Percentiles rank a stretch among this genome's conserved stretches.
Conservation (phyloP, 2,329 filamentous ascomycete genomes). For the Claviceps sp. region DNA sequence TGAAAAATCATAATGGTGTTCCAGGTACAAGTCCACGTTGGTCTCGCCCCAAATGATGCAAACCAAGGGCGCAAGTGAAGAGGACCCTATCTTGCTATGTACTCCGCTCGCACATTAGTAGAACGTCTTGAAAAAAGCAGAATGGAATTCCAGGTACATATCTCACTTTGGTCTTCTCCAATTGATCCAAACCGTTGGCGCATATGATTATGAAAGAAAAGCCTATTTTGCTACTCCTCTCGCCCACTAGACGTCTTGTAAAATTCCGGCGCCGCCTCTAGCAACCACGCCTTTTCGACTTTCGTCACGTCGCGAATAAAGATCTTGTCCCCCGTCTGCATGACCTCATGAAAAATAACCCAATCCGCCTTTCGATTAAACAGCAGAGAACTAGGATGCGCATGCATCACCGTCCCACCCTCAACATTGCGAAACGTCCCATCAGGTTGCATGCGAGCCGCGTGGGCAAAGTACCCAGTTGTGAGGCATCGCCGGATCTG, state of each 20-base stretch:
- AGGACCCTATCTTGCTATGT: no score
- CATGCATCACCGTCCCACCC: constrained; percentile 63
- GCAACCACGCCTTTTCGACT: constrained; percentile 82
- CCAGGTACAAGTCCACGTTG: no score
- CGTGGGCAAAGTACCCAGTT: constrained; percentile 83
- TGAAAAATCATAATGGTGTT: no score
- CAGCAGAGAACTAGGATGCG: constrained; percentile 85
- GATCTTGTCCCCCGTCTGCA: constrained; percentile 78
- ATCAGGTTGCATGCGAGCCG: constrained; percentile 85
- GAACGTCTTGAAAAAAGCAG: no score
- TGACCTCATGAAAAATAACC: constrained; percentile 88
- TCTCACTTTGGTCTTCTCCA: no score
- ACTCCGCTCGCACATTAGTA: no score
- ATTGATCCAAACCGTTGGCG: no score
- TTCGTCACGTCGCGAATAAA: constrained; percentile 88
- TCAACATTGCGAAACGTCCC: constrained; percentile 80
- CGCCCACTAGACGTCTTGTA: constrained; percentile 44
- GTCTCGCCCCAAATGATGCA: no score
- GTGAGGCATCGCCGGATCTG: constrained; percentile 76
- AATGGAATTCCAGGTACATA: no score
- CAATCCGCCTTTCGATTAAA: constrained; percentile 95
- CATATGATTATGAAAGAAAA: not conserved
- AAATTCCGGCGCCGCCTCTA: constrained; percentile 77
- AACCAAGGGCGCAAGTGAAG: no score
- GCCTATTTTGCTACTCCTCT: constrained; percentile 3